These are phyloP conservation scores for Russula olivacea DNA, from an alignment of 768 basidiomycete species.

Conservation along the genomic window DNA sequence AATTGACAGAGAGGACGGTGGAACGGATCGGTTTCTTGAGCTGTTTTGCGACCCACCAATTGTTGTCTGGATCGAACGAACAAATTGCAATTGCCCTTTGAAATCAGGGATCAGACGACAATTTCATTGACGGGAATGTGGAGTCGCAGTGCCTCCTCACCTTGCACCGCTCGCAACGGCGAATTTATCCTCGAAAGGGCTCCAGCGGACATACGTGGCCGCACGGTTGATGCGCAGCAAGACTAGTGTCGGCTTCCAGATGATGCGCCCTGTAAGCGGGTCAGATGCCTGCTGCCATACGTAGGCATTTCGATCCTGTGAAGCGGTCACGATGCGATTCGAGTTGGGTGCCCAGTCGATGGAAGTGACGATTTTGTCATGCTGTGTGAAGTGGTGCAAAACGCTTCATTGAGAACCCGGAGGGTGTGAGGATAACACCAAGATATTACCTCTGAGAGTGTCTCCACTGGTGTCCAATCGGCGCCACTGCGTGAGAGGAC, in stretches of 20 bases:
- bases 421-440: neutral
- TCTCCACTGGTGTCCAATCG: conserved; percentile 68
- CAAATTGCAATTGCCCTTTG: conserved; percentile 91
- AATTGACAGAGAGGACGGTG: conserved; percentile 90
- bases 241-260: conserved; percentile 98
- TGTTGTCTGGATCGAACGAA: conserved; percentile 94
- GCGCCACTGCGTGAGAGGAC: conserved; percentile 64
- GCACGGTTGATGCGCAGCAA: conserved; percentile 92
- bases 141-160: conserved; percentile 35
- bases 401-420: neutral
- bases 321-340: conserved; percentile 96
- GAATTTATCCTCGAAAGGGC: conserved; percentile 96
- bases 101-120: neutral
- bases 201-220: conserved; percentile 94
- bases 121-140: neutral
- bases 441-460: conserved; percentile 69
- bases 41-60: conserved; percentile 98
- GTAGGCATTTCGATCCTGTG: conserved; percentile 98
- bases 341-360: conserved; percentile 98
- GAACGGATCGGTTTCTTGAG: conserved; percentile 97
- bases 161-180: conserved; percentile 96
- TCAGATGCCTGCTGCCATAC: conserved; percentile 89
- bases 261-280: conserved; percentile 56
- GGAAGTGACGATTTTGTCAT: conserved; percentile 95
- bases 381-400: conserved; percentile 50